These are phyloP conservation scores for Globisporangium paddicum DNA, from an alignment of 352 stramenopile genomes.

Conservation along the genomic window DNA sequence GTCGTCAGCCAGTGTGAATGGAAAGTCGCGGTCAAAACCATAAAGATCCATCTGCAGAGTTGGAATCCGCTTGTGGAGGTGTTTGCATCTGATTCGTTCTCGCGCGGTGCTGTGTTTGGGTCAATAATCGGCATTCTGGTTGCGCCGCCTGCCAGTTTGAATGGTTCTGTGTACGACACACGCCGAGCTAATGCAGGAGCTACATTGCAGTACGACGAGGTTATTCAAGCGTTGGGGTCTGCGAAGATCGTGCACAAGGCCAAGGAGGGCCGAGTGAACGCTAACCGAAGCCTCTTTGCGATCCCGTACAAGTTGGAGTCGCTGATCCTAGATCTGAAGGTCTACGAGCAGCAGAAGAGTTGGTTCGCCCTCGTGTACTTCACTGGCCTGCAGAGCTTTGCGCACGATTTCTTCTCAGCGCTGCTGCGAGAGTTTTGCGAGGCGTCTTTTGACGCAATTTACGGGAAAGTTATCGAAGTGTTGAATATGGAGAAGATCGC, in stretches of 20 bases:
- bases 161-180: background rate
- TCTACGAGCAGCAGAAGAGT: constrained; percentile 45
- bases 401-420: constrained; percentile 31
- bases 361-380: constrained; percentile 77
- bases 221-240: constrained; percentile 32
- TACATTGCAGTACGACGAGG: constrained; percentile 16
- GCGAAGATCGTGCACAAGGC: constrained; percentile 33
- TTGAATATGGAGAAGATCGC: constrained; percentile 28
- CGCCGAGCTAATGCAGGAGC: background rate
- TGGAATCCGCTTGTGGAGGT: constrained; percentile 46
- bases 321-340: constrained; percentile 71
- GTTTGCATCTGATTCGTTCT: constrained; percentile 70
- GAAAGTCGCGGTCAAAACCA: constrained; percentile 60
- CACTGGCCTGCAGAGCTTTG: constrained; percentile 61
- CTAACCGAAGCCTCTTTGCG: constrained; percentile 37
- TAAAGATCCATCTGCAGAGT: constrained; percentile 55
- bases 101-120: constrained; percentile 56
- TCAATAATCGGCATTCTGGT: constrained; percentile 75
- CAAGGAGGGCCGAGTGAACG: constrained; percentile 28
- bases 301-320: constrained; percentile 52
- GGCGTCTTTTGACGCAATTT: constrained; percentile 57
- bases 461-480: constrained; percentile 22
- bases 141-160: constrained; percentile 18
- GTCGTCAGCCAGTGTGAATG: constrained; percentile 53
- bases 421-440: constrained; percentile 45